Evolutionary conservation across 2,329 filamentous ascomycete species (phyloP), one percentile per base, ranked within the genome.

Genomic region (Dendrostoma leiphaemia): DNA sequence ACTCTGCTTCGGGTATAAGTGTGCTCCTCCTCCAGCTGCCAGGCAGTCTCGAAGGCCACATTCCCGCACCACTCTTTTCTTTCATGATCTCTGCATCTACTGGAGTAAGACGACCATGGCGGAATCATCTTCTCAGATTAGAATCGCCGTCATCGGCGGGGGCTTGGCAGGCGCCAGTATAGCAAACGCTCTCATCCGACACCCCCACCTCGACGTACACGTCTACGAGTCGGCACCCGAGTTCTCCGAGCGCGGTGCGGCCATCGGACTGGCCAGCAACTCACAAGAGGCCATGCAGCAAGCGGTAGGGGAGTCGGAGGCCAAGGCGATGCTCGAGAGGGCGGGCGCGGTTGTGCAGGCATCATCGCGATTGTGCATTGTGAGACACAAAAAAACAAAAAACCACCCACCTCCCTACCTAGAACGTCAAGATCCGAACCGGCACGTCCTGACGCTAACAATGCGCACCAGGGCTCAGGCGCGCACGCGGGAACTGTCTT

Each of bases 141-240:
- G 41, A 21, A 56, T 66, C 24, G 63, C 63, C 49, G 57, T 62
- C 26, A 56, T 64, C 15, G 64, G 61, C 8, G 62, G 63, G 17
- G 64, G 63, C 4, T 35, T 63, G 10, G 58, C 58, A 3, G 61
- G 64, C 8, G 56, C 57, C 35, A 57, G 57, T 7, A 13, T 60
- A 13, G 58, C 61, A 6, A 57, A 64, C 35, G 60, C 63, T 6
- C 62, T 66, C 23, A 44, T 56, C 5, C 38, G 38, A 31, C 38
- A 53, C 17, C 23, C 57, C 3, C 59, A 60, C 38, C 47, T 65
- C 10, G 53, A 63, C 13, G 53, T 64, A 0, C 55, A 62, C 13
- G 45, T 64, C 21, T 66, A 60, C 44, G 61, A 65, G 40, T 57
- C 63, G 7, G 58, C 56, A 13, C 53, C 62, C 29, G 45, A 59